Evolutionary conservation across 2,329 filamentous ascomycete species (phyloP).

Genomic region (Fusarium tricinctum): DNA sequence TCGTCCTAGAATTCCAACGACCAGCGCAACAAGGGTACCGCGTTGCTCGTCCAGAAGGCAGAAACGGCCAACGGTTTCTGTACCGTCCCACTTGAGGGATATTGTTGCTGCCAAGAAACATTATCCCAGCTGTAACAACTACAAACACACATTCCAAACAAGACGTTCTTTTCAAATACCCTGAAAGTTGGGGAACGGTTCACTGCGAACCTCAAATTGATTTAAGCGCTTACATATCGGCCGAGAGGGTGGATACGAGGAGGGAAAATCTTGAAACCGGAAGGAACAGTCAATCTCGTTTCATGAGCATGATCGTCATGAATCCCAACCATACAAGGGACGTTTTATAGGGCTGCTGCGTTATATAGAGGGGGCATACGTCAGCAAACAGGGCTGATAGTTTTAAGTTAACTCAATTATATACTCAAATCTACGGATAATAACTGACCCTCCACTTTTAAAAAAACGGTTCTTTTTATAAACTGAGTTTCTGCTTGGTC

Average conservation of each 20-base stretch:
- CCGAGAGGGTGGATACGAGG: conserved; percentile 6
- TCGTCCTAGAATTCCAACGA: conserved; percentile 26
- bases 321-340: conserved; percentile 1
- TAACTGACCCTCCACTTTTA: conserved; percentile 1
- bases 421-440: neutral
- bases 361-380: neutral
- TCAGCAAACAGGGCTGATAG: conserved; percentile 30
- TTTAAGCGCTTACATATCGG: conserved; percentile 1
- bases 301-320: conserved; percentile 22
- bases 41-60: conserved; percentile 2
- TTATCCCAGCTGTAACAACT: neutral
- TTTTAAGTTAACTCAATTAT: conserved; percentile 12
- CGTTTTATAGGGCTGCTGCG: neutral
- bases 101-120: neutral
- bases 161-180: no score
- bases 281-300: conserved; percentile 26
- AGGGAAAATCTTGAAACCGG: conserved; percentile 21
- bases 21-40: conserved; percentile 16
- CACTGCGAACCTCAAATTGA: no score
- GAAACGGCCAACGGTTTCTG: conserved; percentile 13
- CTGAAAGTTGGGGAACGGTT: no score
- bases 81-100: conserved; percentile 7
- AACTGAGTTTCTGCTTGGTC: neutral
- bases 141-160: neutral
- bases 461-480: neutral